These are phyloP conservation scores for Acrocalymma vagum DNA, from an alignment of 2,329 filamentous ascomycete genomes.

Conservation along the genomic window DNA sequence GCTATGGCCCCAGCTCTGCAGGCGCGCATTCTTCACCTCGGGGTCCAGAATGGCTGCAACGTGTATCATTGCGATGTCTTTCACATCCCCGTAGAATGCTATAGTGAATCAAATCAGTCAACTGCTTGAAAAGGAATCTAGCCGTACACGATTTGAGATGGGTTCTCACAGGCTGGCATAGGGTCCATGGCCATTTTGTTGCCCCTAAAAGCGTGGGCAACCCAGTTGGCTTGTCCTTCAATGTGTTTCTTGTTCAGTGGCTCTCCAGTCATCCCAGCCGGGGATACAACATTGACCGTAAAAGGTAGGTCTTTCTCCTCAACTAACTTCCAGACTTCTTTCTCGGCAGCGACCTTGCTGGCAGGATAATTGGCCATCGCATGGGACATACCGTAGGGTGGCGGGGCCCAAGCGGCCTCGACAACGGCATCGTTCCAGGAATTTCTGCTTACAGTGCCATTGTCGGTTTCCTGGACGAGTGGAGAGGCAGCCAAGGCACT, in stretches of 20 bases:
- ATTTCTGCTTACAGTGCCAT: slow-evolving; percentile 31
- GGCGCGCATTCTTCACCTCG: neutral
- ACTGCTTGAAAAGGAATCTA: no score
- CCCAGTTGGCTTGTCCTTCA: slow-evolving; percentile 1
- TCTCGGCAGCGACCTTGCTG: slow-evolving; percentile 55
- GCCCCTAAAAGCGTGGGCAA: no score
- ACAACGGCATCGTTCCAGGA: slow-evolving; percentile 46
- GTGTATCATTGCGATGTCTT: neutral
- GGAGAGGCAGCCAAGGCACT: slow-evolving; percentile 45
- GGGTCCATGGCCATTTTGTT: neutral
- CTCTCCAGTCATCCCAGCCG: slow-evolving; percentile 11
- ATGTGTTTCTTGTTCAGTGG: slow-evolving; percentile 1
- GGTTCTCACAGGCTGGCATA: neutral
- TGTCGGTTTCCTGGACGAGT: no score
- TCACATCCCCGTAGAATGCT: neutral
- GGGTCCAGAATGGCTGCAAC: slow-evolving; percentile 1
- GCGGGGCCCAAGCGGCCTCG: slow-evolving; percentile 42
- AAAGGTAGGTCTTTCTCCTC: slow-evolving; percentile 52
- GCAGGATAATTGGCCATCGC: slow-evolving; percentile 43
- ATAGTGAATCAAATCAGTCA: neutral
- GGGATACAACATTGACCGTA: slow-evolving; percentile 47
- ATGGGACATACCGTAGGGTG: slow-evolving; percentile 18
- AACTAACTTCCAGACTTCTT: slow-evolving; percentile 54
- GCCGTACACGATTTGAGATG: neutral
- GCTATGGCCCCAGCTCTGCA: neutral